Percentiles rank a stretch among this genome's conserved stretches.
Evolutionary conservation across 352 stramenopile species (phyloP).

Genomic region (Phytophthora boehmeriae): DNA sequence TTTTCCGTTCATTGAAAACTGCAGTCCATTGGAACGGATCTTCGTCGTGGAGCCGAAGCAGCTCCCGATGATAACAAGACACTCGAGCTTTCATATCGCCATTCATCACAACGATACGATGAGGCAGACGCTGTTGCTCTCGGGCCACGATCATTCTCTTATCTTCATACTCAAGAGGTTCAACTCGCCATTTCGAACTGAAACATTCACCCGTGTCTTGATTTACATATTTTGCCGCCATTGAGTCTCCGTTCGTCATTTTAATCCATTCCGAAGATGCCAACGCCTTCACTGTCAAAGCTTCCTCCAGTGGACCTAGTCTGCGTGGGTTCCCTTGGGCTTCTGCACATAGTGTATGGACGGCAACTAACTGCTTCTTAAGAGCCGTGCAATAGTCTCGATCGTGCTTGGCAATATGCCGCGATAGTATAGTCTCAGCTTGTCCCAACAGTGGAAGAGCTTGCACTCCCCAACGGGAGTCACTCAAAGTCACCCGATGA

Average conservation of each 20-base stretch:
- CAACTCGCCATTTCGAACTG: conserved; percentile 12
- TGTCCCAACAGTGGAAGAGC: conserved; percentile 21
- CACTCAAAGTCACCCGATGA: conserved; percentile 41
- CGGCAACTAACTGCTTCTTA: conserved; percentile 23
- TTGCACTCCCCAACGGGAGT: conserved; percentile 19
- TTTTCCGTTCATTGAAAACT: conserved; percentile 57
- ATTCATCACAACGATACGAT: conserved; percentile 53
- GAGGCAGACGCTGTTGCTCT: conserved; percentile 29
- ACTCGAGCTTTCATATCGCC: conserved; percentile 34
- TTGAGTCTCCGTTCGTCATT: conserved; percentile 19
- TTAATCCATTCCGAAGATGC: conserved; percentile 69
- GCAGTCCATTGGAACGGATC: conserved; percentile 62
- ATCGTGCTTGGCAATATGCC: conserved; percentile 14
- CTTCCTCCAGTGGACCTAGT: conserved; percentile 31
- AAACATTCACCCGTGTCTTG: conserved; percentile 61
- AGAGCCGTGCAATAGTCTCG: conserved; percentile 11
- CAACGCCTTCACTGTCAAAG: conserved; percentile 37
- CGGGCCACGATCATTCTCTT: conserved; percentile 20
- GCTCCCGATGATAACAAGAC: conserved; percentile 7
- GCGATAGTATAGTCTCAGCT: conserved; percentile 26
- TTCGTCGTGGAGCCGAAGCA: conserved; percentile 20
- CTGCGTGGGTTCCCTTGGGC: conserved; percentile 2
- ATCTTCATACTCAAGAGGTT: conserved; percentile 72
- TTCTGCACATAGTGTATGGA: conserved; percentile 19
- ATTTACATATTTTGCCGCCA: conserved; percentile 55